These are phyloP conservation scores for Botrytis fabae DNA, from an alignment of 2,329 filamentous ascomycete genomes.

Conservation along the genomic window DNA sequence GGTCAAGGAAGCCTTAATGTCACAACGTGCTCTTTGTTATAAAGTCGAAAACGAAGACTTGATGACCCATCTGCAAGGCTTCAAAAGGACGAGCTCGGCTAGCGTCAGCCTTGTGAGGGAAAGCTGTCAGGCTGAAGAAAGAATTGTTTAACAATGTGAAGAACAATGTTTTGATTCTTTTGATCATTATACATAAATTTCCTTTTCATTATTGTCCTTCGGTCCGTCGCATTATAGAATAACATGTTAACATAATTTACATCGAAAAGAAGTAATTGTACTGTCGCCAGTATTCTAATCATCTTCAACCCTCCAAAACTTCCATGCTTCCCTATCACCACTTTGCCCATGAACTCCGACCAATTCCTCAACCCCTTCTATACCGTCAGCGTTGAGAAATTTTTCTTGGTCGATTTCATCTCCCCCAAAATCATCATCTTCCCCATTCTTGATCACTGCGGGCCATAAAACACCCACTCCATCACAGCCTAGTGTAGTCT, in stretches of 20 bases:
- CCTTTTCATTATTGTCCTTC: constrained; percentile 1
- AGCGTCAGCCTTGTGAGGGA: constrained; percentile 22
- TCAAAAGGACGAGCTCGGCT: constrained; percentile 15
- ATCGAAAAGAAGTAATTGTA: constrained; percentile 14
- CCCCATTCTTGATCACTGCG: constrained; percentile 82
- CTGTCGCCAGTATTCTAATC: constrained; percentile 36
- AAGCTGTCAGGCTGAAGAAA: constrained; percentile 17
- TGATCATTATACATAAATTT: neutral
- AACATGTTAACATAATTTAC: constrained; percentile 20
- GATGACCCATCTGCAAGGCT: constrained; percentile 7
- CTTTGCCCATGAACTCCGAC: constrained; percentile 74
- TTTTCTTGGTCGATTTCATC: constrained; percentile 92
- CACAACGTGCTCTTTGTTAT: constrained; percentile 9
- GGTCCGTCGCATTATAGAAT: constrained; percentile 1
- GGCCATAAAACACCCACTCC: constrained; percentile 94
- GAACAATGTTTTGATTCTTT: constrained; percentile 5
- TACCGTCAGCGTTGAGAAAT: constrained; percentile 80
- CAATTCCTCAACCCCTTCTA: constrained; percentile 80
- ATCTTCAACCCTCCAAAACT: constrained; percentile 73
- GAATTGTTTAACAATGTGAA: constrained; percentile 17
- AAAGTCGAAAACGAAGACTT: neutral
- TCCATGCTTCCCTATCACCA: constrained; percentile 77
- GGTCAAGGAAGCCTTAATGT: neutral
- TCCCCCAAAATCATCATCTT: constrained; percentile 74
- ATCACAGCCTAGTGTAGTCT: constrained; percentile 87